Base-by-base conservation (phyloP, 768 basidiomycete genomes). In the Russula sp. region DNA sequence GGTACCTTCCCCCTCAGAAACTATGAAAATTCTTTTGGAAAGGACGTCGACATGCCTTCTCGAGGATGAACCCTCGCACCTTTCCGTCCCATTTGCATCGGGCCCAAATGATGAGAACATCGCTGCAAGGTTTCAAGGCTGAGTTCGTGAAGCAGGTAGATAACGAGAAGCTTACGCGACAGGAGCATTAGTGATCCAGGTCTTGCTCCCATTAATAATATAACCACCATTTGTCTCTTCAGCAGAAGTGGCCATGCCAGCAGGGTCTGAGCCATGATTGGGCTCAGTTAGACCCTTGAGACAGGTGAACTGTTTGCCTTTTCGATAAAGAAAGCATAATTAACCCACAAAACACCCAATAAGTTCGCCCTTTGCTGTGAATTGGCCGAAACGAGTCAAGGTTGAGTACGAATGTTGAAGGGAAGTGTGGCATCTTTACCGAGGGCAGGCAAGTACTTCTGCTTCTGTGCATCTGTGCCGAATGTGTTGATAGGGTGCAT, bases 161-260 rank as follows among this genome's bases (percentile, higher is more conserved):
- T 42, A 48, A 10, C 30, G 57, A 38, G 69, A 67, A 66, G 44
- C 53, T 46, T 72, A 92, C 87, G 94, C 93, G 59, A 91, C 85
- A 10, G 94, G 94, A 1, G 94, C 85, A 72, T 97, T 97, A 16
- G 93, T 85, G 72, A 98, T 98, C 96, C 96, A 98, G 0, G 94
- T 98, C 80, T 98, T 98, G 75, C 90, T 90, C 57, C 96, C 96
- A 67, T 86, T 90, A 58, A 98, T 72, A 28, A 90, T 76, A 75
- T 87, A 98, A 5, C 93, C 94, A 14, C 93, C 92, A 59, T 89
- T 88, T 0, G 81, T 80, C 74, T 97, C 92, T 66, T 84, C 85
- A 13, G 94, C 96, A 30, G 83, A 87, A 1, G 96, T 97, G 71
- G 95, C 92, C 96, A 98, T 98, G n/a, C 88, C 86, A n/a, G 87